phyloP scores from a whole-genome alignment of 768 basidiomycete genomes.

The Piloderma croceum region DNA sequence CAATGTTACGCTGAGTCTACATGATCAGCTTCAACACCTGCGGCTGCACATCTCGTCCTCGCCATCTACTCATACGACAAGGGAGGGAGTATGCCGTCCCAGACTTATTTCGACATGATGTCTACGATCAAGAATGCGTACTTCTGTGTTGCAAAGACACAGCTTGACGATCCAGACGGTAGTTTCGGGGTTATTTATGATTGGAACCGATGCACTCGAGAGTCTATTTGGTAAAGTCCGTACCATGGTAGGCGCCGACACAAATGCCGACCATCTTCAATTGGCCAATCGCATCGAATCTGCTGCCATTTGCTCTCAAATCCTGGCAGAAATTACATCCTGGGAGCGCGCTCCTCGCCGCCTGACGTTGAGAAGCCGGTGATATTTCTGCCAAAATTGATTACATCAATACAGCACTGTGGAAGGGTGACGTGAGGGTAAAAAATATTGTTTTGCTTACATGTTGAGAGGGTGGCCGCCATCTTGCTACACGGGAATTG shows the following conservation, averaged over 20 bases:
- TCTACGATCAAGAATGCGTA: conserved; percentile 17
- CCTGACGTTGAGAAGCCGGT: too few species aligned
- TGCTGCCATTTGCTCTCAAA: too few species aligned
- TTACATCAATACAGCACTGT: too few species aligned
- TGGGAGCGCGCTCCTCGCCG: too few species aligned
- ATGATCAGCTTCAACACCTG: conserved; percentile 29
- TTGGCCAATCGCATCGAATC: too few species aligned
- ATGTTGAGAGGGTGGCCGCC: too few species aligned
- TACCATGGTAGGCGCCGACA: conserved; percentile 31
- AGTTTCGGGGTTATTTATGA: conserved; percentile 29
- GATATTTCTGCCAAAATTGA: too few species aligned
- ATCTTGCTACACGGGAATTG: too few species aligned
- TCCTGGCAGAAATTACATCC: too few species aligned
- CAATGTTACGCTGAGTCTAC: conserved; percentile 21
- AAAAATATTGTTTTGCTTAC: too few species aligned
- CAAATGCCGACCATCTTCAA: conserved; percentile 23
- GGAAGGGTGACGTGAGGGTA: too few species aligned
- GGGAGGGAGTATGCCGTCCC: conserved; percentile 8
- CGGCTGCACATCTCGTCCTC: conserved; percentile 26
- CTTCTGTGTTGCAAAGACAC: conserved; percentile 18
- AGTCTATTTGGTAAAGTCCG: conserved; percentile 29
- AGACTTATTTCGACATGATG: conserved; percentile 14
- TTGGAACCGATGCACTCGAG: conserved; percentile 36
- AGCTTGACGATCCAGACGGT: conserved; percentile 13
- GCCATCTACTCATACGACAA: conserved; percentile 9